phyloP scores from a whole-genome alignment of 2,329 filamentous ascomycete species.

The Akanthomyces uredinophilus region DNA sequence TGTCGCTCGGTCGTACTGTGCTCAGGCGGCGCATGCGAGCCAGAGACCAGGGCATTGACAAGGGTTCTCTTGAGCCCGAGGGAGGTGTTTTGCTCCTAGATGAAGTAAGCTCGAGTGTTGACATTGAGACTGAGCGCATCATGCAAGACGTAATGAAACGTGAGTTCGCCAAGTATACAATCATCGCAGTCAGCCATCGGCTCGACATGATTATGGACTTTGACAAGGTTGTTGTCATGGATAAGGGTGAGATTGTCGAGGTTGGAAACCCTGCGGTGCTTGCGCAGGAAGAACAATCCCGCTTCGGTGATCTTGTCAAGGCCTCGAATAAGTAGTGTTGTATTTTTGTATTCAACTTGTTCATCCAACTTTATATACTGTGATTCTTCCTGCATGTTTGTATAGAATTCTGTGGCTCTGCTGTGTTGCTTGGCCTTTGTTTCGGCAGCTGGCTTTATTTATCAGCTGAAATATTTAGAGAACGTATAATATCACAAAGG shows the following conservation, averaged over 20 bases:
- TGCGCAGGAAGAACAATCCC: neutral
- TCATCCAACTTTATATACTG: too few species aligned
- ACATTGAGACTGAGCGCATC: constrained; percentile 10
- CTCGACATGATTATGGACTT: constrained; percentile 6
- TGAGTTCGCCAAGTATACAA: constrained; percentile 4
- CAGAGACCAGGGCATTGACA: neutral
- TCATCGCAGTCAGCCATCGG: constrained; percentile 9
- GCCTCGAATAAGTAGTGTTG: neutral
- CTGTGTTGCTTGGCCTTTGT: too few species aligned
- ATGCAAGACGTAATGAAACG: constrained; percentile 1
- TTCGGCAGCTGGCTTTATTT: too few species aligned
- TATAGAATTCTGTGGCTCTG: too few species aligned
- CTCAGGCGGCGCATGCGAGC: neutral
- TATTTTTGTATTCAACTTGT: neutral
- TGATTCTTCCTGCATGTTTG: too few species aligned
- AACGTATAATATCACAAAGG: neutral
- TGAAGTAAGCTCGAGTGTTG: constrained; percentile 9
- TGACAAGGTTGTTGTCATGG: constrained; percentile 11
- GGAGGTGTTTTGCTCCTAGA: constrained; percentile 13
- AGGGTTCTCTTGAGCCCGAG: neutral
- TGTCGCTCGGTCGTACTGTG: constrained; percentile 6
- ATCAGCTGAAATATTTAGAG: neutral
- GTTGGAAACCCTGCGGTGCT: neutral
- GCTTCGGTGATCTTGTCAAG: neutral
- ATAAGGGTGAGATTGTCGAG: constrained; percentile 2